Evolutionary conservation across 768 basidiomycete genomes (phyloP).

Genomic region (Holtermanniella nyarrowii): DNA sequence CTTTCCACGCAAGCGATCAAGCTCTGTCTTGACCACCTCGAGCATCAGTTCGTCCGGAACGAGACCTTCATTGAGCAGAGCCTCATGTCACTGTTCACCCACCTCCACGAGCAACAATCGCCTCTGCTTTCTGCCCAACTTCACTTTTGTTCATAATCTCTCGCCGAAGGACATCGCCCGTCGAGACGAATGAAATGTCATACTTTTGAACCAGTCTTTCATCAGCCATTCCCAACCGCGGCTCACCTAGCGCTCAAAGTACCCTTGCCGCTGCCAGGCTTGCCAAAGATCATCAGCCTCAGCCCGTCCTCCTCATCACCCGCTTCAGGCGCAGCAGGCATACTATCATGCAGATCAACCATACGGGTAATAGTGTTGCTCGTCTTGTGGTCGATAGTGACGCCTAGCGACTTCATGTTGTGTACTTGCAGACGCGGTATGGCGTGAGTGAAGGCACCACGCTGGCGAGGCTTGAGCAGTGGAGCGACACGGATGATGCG

Average conservation of each 20-base stretch:
- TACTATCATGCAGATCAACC: background rate
- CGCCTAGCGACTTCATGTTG: background rate
- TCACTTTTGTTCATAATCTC: constrained; percentile 36
- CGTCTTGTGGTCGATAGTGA: background rate
- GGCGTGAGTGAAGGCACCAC: background rate
- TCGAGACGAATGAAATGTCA: constrained; percentile 40
- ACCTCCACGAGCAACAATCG: constrained; percentile 39
- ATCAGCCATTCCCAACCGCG: constrained; percentile 1
- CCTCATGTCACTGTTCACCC: constrained; percentile 5
- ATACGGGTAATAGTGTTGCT: background rate
- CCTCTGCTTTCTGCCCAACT: constrained; percentile 37
- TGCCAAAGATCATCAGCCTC: constrained; percentile 41
- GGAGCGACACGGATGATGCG: background rate
- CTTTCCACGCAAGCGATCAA: constrained; percentile 37
- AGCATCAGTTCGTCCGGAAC: constrained; percentile 41
- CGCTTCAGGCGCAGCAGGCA: background rate
- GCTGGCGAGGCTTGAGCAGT: background rate
- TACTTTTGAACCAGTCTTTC: constrained; percentile 38
- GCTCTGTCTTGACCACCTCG: constrained; percentile 35
- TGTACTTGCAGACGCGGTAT: too few relatives aligned
- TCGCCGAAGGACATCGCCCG: constrained; percentile 40
- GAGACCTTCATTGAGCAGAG: too few relatives aligned
- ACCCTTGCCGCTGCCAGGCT: constrained; percentile 38
- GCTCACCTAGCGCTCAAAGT: constrained; percentile 1
- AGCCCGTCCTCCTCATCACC: constrained; percentile 25